phyloP scores from a whole-genome alignment of 2,329 filamentous ascomycete genomes.

The Neopestalotiopsis rosae region DNA sequence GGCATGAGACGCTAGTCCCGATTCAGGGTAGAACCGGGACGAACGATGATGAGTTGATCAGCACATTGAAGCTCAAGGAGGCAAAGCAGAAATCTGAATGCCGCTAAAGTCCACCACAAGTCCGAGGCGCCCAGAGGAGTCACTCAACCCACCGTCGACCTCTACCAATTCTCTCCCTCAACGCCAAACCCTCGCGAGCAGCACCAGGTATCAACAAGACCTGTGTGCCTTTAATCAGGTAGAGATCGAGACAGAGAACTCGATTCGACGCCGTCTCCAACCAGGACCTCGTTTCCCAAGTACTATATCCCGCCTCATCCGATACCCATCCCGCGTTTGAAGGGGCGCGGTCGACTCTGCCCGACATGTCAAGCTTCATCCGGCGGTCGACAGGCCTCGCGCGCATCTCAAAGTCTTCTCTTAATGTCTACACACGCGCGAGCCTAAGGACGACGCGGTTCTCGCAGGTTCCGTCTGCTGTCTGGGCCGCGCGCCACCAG shows the following conservation, averaged over 20 bases:
- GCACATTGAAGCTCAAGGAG: conserved; percentile 19
- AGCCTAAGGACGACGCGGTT: conserved; percentile 30
- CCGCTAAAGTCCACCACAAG: conserved; percentile 14
- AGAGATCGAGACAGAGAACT: not conserved
- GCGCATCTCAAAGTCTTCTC: conserved; percentile 31
- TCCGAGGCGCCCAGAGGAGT: conserved; percentile 10
- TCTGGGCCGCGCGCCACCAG: conserved; percentile 27
- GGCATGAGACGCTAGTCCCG: not conserved
- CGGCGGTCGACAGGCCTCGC: conserved; percentile 35
- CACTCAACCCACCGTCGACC: conserved; percentile 1
- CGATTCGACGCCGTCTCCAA: not conserved
- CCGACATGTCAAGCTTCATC: conserved; percentile 39
- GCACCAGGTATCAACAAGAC: not conserved
- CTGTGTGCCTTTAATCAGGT: conserved; percentile 18
- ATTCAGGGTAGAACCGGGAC: not conserved
- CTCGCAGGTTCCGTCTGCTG: conserved; percentile 29
- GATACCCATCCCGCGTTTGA: conserved; percentile 19
- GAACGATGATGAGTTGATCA: conserved; percentile 14
- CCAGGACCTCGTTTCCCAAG: no score
- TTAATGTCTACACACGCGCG: conserved; percentile 30
- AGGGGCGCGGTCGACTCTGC: conserved; percentile 27
- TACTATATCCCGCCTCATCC: conserved; percentile 25
- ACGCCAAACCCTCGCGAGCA: not conserved
- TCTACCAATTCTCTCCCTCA: not conserved
- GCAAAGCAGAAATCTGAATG: conserved; percentile 25